These are phyloP conservation scores for Agastache rugosa DNA, from an alignment of 257 asterid genomes.

Conservation along the genomic window DNA sequence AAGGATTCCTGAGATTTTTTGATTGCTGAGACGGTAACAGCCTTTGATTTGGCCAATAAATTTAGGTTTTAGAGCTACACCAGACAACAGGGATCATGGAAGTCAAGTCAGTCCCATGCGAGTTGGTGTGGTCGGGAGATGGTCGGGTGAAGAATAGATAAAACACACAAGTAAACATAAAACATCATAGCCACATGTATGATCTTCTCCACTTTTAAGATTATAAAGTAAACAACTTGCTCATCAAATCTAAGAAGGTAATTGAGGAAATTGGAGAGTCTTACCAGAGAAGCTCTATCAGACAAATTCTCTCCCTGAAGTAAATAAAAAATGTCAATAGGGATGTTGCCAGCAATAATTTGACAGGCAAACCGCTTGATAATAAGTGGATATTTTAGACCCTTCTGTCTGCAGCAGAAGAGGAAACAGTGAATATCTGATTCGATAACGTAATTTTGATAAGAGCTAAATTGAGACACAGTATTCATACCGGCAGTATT, in stretches of 20 bases:
- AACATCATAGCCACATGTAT: background rate
- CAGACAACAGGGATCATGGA: background rate
- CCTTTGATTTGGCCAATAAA: background rate
- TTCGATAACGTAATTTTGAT: background rate
- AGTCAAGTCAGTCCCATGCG: background rate
- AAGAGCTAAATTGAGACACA: conserved; percentile 36
- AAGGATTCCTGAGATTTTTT: background rate
- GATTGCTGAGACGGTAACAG: background rate
- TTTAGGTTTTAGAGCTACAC: background rate
- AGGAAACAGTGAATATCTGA: conserved; percentile 27
- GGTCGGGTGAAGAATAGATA: background rate
- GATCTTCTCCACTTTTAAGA: background rate
- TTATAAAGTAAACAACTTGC: conserved; percentile 7
- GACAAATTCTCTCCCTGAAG: conserved; percentile 73
- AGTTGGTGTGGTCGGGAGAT: background rate
- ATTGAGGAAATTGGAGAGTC: conserved; percentile 27
- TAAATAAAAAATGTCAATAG: conserved; percentile 58
- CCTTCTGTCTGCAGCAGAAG: conserved; percentile 61
- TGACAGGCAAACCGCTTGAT: conserved; percentile 79
- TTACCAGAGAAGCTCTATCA: conserved; percentile 58
- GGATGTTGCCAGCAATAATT: conserved; percentile 61
- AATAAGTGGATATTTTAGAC: conserved; percentile 79
- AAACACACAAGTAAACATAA: background rate
- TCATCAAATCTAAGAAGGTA: conserved; percentile 10
- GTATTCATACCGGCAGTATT: conserved; percentile 72